These are phyloP conservation scores for Umbelopsis isabellina DNA, from an alignment of 192 early-diverging fungal species.

Conservation along the genomic window DNA sequence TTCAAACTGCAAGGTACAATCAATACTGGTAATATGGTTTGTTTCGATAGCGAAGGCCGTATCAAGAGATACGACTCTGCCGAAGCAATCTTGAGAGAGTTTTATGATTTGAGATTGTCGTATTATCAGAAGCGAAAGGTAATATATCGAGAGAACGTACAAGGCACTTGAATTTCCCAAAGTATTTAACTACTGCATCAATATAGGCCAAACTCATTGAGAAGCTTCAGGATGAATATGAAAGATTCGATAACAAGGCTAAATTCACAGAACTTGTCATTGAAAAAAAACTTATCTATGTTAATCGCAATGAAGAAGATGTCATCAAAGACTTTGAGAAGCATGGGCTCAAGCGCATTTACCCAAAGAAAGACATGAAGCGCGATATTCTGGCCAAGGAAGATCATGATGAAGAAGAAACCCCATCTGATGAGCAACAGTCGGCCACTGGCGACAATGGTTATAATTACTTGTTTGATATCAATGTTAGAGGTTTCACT, in stretches of 20 bases:
- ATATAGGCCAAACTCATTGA: slow-evolving; percentile 51
- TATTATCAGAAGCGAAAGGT: slow-evolving; percentile 93
- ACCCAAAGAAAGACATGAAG: slow-evolving; percentile 43
- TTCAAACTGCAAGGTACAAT: slow-evolving; percentile 80
- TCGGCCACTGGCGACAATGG: slow-evolving; percentile 39
- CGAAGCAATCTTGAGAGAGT: slow-evolving; percentile 85
- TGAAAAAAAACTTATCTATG: slow-evolving; percentile 74
- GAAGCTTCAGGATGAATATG: slow-evolving; percentile 66
- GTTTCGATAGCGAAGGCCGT: slow-evolving; percentile 87
- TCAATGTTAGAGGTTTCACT: slow-evolving; percentile 92
- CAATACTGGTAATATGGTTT: slow-evolving; percentile 89
- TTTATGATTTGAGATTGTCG: slow-evolving; percentile 80
- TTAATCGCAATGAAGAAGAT: slow-evolving; percentile 83
- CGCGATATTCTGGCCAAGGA: slow-evolving; percentile 37
- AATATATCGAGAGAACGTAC: slow-evolving; percentile 25
- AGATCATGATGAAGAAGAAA: slow-evolving; percentile 47
- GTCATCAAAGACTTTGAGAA: slow-evolving; percentile 73
- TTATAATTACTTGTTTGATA: slow-evolving; percentile 88
- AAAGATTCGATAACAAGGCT: slow-evolving; percentile 79
- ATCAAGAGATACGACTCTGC: slow-evolving; percentile 79
- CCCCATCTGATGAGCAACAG: not conserved
- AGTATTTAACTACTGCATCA: not conserved
- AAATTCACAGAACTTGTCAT: slow-evolving; percentile 93
- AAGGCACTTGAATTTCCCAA: slow-evolving; percentile 6
- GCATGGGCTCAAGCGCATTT: slow-evolving; percentile 69